Evolutionary conservation across 1,284 basidiomycete species (phyloP), one percentile per base, ranked within the genome.

Genomic region (Sporisorium sorghi): DNA sequence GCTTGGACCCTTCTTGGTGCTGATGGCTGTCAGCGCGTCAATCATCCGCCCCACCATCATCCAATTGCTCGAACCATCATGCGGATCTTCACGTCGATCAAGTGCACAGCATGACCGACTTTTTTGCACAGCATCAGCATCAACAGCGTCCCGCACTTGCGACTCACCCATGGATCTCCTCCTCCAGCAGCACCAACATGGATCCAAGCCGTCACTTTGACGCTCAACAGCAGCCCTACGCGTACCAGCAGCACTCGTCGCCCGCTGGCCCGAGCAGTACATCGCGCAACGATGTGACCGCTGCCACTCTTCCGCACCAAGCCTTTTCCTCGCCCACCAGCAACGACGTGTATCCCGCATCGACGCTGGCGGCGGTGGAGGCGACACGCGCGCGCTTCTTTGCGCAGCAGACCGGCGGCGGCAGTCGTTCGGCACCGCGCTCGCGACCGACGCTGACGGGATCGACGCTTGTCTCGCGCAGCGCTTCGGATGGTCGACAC

Each of bases 351-450:
- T 73, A 73, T n/a, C 71, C 71, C 14, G 71, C 57, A 19, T 64
- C 64, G 15, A 73, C 71, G 6, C 33, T 61, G 14, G 65, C 65
- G 0, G 61, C 65, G 3, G 65, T 73, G 14, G 58, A 64, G 30
- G 60, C 58, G 4, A 65, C 61, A 0, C 43, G 71, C 0, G 58
- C 65, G 9, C 61, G 71, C 1, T 73, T 73, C 51, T 73, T 73
- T 19, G 54, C 65, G 10, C 71, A 65, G 15, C 57, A 68, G 17
- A 35, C 51, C n/a, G 17, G n/a, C 37, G 17, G 17, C 12, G 35
- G 35, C 9, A 37, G 9, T 32, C 42, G 42, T 0, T 50, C 68
- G 2, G 21, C 47, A 4, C 49, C 55, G 3, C 47, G 35, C 15
- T 40, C 54, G 8, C 60, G 64, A 3, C 40, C 63, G 8, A 61